phyloP scores from a whole-genome alignment of 441 rosid genomes.

The Daphne laureola region DNA sequence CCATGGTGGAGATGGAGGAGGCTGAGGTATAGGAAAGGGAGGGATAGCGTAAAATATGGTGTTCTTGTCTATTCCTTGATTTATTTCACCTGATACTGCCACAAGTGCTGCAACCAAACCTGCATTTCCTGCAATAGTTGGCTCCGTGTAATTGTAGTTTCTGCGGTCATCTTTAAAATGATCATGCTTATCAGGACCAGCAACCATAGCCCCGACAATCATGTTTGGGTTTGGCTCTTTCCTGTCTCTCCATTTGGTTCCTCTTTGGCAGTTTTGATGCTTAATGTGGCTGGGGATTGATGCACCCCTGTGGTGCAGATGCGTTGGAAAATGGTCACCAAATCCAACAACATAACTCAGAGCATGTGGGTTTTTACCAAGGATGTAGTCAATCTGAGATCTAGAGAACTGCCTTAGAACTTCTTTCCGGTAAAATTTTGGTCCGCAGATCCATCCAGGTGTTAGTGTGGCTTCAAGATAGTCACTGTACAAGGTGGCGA shows the following conservation, averaged over 20 bases:
- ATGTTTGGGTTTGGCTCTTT: constrained; percentile 48
- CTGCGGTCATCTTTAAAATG: constrained; percentile 50
- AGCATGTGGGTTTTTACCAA: constrained; percentile 54
- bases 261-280: constrained; percentile 44
- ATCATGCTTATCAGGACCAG: constrained; percentile 53
- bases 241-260: constrained; percentile 53
- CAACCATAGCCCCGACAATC: constrained; percentile 59
- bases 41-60: constrained; percentile 24
- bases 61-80: constrained; percentile 30
- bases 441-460: constrained; percentile 63
- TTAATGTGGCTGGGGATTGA: constrained; percentile 49
- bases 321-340: constrained; percentile 45
- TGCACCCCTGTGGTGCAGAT: constrained; percentile 54
- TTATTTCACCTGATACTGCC: constrained; percentile 39
- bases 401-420: constrained; percentile 43
- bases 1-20: constrained; percentile 16
- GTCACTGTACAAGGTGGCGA: constrained; percentile 46
- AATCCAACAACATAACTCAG: constrained; percentile 67
- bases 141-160: constrained; percentile 57
- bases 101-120: constrained; percentile 57
- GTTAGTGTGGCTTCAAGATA: constrained; percentile 60
- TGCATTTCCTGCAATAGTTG: constrained; percentile 55
- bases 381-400: constrained; percentile 55
- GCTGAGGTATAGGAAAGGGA: constrained; percentile 7
- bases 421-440: constrained; percentile 39